Evolutionary conservation across 2,329 filamentous ascomycete species (phyloP).

Genomic region (Fusarium sp.): DNA sequence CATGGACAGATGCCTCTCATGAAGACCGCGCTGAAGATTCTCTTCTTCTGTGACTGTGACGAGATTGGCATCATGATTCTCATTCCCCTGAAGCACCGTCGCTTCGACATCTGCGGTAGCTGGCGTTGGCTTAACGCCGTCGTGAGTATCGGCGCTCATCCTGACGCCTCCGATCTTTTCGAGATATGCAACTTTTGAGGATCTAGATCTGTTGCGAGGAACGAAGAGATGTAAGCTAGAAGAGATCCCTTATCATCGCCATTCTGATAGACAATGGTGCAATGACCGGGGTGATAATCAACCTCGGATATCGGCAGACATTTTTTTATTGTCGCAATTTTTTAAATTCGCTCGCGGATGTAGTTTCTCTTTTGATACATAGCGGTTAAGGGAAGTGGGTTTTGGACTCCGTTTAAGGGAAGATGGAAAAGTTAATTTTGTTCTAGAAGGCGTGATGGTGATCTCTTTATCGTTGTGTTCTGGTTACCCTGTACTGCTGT

Average conservation of each 20-base stretch:
- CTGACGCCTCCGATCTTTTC: constrained; percentile 4
- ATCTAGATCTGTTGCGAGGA: not conserved
- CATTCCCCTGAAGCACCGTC: not conserved
- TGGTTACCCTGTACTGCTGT: not conserved
- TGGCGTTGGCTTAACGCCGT: constrained; percentile 14
- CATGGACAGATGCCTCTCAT: constrained; percentile 58
- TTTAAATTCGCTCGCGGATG: constrained; percentile 18
- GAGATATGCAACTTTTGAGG: not conserved
- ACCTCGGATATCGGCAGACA: constrained; percentile 12
- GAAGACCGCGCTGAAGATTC: constrained; percentile 42
- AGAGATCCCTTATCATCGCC: constrained; percentile 29
- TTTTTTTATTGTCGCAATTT: constrained; percentile 3
- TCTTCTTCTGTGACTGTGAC: constrained; percentile 41
- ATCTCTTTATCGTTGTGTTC: not conserved
- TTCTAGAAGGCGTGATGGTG: constrained; percentile 7
- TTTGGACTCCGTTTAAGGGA: constrained; percentile 26
- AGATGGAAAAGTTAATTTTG: constrained; percentile 30
- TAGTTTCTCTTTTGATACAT: constrained; percentile 35
- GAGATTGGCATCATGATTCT: constrained; percentile 30
- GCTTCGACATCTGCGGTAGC: constrained; percentile 17
- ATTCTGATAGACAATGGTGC: constrained; percentile 28
- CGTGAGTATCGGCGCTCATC: constrained; percentile 27
- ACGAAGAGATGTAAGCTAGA: not conserved
- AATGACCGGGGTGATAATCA: constrained; percentile 25
- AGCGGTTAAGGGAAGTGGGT: constrained; percentile 17